Base-by-base conservation (phyloP, 2,329 filamentous ascomycete genomes). In the Lasiodiplodia hormozganensis region DNA sequence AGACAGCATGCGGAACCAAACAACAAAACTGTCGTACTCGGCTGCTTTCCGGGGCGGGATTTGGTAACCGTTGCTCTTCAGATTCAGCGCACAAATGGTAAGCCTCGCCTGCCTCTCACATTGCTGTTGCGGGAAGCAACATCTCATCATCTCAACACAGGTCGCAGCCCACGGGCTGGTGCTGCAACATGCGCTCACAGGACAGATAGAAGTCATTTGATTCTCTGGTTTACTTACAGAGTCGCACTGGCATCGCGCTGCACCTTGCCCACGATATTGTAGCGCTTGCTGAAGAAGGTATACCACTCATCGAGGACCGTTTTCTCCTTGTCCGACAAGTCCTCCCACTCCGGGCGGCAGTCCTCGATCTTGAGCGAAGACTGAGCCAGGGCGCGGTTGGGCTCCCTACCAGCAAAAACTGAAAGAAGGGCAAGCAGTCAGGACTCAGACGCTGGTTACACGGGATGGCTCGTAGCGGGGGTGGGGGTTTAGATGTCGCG, bases 341-440 rank as follows among this genome's bases (percentile, higher is more conserved):
- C 92, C 69, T 90, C 85, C 92, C 93, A 98, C 62, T 97, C 91
- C 2, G 96, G 84, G 38, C 84, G 84, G 72, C 93, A 95, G 73
- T 98, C 94, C 75, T 96, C 93, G 5, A 86, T 80, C 79, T 97
- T 96, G 62, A 94, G 89, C 8, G 94, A 97, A 0, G 93, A 96
- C 79, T 90, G 90, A 12, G 89, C 96, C 2, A 99, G 87, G 7
- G 94, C 96, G 70, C 93, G 89, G n/a, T 96, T 98, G 31, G 96
- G 92, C 76, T 99, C 96, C 77, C 97, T 97, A 70, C 96, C 96
- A 2, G 93, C 92, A 77, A 99, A 99, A 23, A 97, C 96, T 99
- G 73, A 16, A 40, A 23, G 38, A 34, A 58, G 58, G 18, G n/a
- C 47, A 12, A 18, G 11, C 18, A n/a, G 21, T 57, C 14, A 67